Evolutionary conservation across 169 alveolate species (phyloP).

Genomic region (Plasmodium fragile): DNA sequence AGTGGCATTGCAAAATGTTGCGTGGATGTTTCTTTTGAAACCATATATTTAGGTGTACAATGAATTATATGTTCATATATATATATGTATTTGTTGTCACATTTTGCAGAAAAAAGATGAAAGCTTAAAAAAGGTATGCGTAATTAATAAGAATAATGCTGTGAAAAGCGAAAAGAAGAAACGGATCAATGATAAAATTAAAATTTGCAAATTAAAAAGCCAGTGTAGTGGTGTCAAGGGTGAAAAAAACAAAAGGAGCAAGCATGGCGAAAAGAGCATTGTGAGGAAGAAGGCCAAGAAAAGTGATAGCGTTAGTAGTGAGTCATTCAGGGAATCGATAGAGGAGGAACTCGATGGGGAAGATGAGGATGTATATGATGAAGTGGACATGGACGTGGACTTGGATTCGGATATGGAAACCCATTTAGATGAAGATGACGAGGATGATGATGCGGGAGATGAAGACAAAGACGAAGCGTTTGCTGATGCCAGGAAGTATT

Average conservation of each 20-base stretch:
- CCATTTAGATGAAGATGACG: slow-evolving; percentile 63
- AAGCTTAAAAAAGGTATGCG: slow-evolving; percentile 9
- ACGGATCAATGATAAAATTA: slow-evolving; percentile 1
- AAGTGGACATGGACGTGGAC: not conserved
- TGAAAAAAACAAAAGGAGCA: slow-evolving; percentile 17
- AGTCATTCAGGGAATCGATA: slow-evolving; percentile 20
- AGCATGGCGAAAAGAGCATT: slow-evolving; percentile 4
- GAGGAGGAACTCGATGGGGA: slow-evolving; percentile 11
- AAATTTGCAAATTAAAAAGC: slow-evolving; percentile 2
- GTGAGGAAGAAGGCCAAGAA: slow-evolving; percentile 9
- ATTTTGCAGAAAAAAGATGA: slow-evolving; percentile 58
- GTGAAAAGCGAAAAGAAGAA: slow-evolving; percentile 19
- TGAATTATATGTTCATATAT: not conserved
- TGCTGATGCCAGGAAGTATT: slow-evolving; percentile 83
- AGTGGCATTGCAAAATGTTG: not conserved
- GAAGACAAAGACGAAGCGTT: slow-evolving; percentile 78
- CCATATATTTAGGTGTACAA: not conserved
- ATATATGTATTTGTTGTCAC: not conserved
- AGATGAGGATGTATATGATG: not conserved
- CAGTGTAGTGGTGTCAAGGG: slow-evolving; percentile 3
- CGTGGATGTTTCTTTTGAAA: not conserved
- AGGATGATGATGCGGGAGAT: slow-evolving; percentile 3
- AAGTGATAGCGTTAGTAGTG: slow-evolving; percentile 29
- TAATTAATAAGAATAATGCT: slow-evolving; percentile 14
- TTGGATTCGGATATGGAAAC: not conserved